These are phyloP conservation scores for Mychonastes homosphaera DNA, from an alignment of 139 green algal genomes.

Conservation along the genomic window DNA sequence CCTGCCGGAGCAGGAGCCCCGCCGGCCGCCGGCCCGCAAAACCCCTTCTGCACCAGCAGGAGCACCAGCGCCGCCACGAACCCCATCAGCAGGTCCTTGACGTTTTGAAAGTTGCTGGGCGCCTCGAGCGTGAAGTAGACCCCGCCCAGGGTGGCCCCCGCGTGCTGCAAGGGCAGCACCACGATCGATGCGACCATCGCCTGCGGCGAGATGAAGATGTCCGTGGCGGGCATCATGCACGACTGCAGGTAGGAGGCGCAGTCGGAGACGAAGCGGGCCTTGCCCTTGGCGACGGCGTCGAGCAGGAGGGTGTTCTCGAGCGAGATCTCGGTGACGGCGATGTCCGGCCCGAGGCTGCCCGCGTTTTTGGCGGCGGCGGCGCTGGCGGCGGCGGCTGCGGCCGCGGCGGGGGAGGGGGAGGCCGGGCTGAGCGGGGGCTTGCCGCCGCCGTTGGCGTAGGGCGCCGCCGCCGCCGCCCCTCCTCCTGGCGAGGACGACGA, in stretches of 20 bases:
- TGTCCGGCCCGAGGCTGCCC: constrained; percentile 13
- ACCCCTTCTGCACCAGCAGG: constrained; percentile 34
- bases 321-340: constrained; percentile 45
- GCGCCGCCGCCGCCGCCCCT: neutral
- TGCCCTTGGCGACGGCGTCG: constrained; percentile 47
- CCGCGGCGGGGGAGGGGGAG: too few species aligned
- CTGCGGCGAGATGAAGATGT: constrained; percentile 45
- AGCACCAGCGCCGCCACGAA: constrained; percentile 48
- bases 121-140: constrained; percentile 51
- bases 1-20: neutral
- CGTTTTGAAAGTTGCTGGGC: constrained; percentile 49
- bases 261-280: constrained; percentile 49
- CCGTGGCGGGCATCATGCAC: constrained; percentile 48
- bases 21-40: too few species aligned
- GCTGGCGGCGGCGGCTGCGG: too few species aligned
- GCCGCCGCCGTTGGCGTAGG: neutral
- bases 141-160: constrained; percentile 36
- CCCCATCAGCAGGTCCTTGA: constrained; percentile 52
- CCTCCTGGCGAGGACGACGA: neutral
- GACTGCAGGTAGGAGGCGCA: constrained; percentile 41
- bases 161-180: constrained; percentile 45
- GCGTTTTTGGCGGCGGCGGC: neutral
- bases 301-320: constrained; percentile 51
- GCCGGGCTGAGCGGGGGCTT: neutral
- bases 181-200: constrained; percentile 48